These are phyloP conservation scores for Neofusicoccum cordaticola DNA, from an alignment of 2,329 filamentous ascomycete species.

Conservation along the genomic window DNA sequence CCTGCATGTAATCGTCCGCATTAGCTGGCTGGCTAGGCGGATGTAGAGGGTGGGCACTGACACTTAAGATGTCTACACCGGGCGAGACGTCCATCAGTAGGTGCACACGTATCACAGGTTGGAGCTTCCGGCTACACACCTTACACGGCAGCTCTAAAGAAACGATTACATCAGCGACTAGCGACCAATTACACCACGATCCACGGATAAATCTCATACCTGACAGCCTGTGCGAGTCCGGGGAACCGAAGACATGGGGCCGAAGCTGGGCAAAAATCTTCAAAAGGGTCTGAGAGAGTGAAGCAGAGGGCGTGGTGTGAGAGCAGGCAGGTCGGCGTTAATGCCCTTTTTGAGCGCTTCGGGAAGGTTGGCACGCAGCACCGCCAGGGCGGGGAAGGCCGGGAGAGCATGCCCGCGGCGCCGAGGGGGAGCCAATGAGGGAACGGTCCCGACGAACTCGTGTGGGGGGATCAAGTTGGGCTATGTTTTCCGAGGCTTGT, in stretches of 20 bases:
- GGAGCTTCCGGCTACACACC: not conserved
- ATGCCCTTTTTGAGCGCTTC: constrained; percentile 5
- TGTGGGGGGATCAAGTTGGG: not conserved
- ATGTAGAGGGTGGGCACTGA: not conserved
- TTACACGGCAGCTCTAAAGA: constrained; percentile 17
- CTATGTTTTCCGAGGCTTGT: not conserved
- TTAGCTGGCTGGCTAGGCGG: not conserved
- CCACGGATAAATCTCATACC: not conserved
- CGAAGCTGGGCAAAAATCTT: not conserved
- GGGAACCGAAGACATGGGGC: constrained; percentile 15
- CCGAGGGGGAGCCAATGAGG: not conserved
- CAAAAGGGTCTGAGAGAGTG: not conserved
- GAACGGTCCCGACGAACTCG: not conserved
- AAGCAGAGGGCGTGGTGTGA: not conserved
- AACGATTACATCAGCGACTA: not conserved
- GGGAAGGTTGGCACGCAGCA: constrained; percentile 12
- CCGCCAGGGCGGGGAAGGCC: not conserved
- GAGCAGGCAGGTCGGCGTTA: constrained; percentile 7
- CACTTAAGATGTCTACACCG: constrained; percentile 28
- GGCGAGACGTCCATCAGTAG: not conserved
- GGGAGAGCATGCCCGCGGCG: not conserved
- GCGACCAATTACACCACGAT: not conserved
- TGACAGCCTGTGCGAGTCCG: constrained; percentile 19
- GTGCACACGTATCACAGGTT: not conserved
- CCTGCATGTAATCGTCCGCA: constrained; percentile 16